Conservation (phyloP, 148 eudicot genomes). For the Rhododendron griersonianum region DNA sequence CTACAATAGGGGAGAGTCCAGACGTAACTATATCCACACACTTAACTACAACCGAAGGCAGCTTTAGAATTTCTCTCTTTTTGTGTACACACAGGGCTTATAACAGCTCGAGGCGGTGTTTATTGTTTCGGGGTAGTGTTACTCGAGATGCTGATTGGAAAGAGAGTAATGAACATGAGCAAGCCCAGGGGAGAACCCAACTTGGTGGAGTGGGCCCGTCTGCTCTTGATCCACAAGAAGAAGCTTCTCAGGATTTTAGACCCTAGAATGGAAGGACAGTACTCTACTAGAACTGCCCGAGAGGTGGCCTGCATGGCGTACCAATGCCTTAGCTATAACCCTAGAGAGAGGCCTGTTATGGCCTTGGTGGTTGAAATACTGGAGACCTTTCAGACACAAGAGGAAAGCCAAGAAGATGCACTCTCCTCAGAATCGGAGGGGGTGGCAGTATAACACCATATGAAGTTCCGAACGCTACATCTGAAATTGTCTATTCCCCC, state of each 20-base stretch:
- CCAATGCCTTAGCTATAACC: constrained; percentile 81
- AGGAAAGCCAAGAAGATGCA: constrained; percentile 38
- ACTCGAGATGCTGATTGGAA: constrained; percentile 74
- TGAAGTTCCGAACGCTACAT: too few relatives aligned
- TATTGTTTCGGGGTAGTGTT: background rate
- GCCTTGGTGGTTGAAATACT: constrained; percentile 70
- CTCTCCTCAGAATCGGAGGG: background rate
- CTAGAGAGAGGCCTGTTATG: constrained; percentile 75
- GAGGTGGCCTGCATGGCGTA: constrained; percentile 70
- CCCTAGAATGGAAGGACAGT: constrained; percentile 79
- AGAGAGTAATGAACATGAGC: constrained; percentile 70
- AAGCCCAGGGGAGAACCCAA: constrained; percentile 78
- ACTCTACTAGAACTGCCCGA: constrained; percentile 45
- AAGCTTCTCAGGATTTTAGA: constrained; percentile 62
- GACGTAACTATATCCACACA: too few relatives aligned
- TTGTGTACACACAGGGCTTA: too few relatives aligned
- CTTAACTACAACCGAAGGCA: too few relatives aligned
- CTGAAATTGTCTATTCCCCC: too few relatives aligned
- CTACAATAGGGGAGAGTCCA: too few relatives aligned
- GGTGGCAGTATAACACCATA: too few relatives aligned
- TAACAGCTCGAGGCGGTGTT: too few relatives aligned
- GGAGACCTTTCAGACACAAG: constrained; percentile 47
- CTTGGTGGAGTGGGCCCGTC: constrained; percentile 82
- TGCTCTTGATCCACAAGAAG: constrained; percentile 64
- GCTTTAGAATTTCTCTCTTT: too few relatives aligned